A percentile compares a stretch with the other conserved stretches of the same genome.
Conservation (phyloP, 1,139 yeast species). For the Sugiyamaella japonica region DNA sequence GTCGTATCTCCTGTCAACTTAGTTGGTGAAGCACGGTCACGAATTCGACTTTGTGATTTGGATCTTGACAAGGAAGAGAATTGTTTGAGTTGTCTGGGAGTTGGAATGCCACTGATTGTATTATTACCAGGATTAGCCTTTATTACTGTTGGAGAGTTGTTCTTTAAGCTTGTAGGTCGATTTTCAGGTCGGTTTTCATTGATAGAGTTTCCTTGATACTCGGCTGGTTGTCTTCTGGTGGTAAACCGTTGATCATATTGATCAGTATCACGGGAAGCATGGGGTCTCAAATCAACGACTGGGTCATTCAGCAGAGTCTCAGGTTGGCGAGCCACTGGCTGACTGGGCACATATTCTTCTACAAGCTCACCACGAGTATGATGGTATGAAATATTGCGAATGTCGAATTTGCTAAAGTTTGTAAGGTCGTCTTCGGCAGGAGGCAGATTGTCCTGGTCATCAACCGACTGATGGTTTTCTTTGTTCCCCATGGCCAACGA, state of each 20-base stretch:
- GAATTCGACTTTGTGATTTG: constrained; percentile 10
- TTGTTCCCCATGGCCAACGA: constrained; percentile 3
- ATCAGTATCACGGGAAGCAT: no score
- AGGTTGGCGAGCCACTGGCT: no score
- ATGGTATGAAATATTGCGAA: constrained; percentile 5
- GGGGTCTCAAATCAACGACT: no score
- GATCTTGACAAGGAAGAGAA: not conserved
- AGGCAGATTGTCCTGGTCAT: not conserved
- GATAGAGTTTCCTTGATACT: no score
- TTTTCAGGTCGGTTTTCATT: not conserved
- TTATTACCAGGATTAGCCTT: not conserved
- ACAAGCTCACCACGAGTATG: not conserved
- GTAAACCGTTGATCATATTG: no score
- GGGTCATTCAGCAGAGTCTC: no score
- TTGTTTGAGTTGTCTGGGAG: constrained; percentile 3
- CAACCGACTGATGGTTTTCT: not conserved
- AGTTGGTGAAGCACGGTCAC: constrained; percentile 5
- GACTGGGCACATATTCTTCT: not conserved
- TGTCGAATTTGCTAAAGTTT: constrained; percentile 9
- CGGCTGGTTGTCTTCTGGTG: no score
- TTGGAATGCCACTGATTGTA: constrained; percentile 10
- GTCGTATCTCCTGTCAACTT: constrained; percentile 3
- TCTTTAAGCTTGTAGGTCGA: no score
- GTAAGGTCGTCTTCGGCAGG: constrained; percentile 8
- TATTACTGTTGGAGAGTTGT: not conserved